Conservation (phyloP, 441 rosid genomes). For the Jatropha podagrica region DNA sequence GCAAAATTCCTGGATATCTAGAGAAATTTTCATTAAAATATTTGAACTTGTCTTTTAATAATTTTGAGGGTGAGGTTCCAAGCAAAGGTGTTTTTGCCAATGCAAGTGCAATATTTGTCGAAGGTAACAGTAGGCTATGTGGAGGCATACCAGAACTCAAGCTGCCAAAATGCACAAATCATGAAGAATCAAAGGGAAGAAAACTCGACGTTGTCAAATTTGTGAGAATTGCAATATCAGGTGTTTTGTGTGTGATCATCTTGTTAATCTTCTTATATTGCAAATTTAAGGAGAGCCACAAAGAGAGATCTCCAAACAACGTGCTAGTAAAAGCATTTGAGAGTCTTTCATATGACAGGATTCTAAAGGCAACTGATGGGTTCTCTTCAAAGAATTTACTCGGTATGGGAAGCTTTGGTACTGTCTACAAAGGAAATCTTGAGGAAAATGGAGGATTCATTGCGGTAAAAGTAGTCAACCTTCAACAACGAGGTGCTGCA, state of each 20-base stretch:
- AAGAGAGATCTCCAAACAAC: too few relatives aligned
- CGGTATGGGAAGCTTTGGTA: too few relatives aligned
- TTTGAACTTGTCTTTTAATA: slow-evolving; percentile 18
- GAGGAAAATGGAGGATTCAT: neutral
- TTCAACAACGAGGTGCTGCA: slow-evolving; percentile 1
- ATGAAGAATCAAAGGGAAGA: neutral
- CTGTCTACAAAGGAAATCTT: too few relatives aligned
- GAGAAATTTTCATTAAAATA: neutral
- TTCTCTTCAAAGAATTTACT: too few relatives aligned
- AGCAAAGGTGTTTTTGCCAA: neutral
- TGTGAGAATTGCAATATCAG: neutral
- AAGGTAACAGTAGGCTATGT: slow-evolving; percentile 3
- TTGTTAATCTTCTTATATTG: neutral
- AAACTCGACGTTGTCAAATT: neutral
- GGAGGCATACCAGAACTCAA: slow-evolving; percentile 18
- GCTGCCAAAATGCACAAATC: slow-evolving; percentile 1
- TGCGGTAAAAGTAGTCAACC: slow-evolving; percentile 9
- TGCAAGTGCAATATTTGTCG: neutral
- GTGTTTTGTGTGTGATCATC: neutral
- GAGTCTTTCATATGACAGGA: neutral
- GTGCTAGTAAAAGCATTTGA: too few relatives aligned
- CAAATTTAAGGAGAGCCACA: too few relatives aligned
- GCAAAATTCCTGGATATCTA: slow-evolving; percentile 20
- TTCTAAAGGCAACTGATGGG: neutral
- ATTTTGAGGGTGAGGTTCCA: slow-evolving; percentile 14